Base-by-base conservation (phyloP, 2,329 filamentous ascomycete species). In the Fusarium proliferatum region DNA sequence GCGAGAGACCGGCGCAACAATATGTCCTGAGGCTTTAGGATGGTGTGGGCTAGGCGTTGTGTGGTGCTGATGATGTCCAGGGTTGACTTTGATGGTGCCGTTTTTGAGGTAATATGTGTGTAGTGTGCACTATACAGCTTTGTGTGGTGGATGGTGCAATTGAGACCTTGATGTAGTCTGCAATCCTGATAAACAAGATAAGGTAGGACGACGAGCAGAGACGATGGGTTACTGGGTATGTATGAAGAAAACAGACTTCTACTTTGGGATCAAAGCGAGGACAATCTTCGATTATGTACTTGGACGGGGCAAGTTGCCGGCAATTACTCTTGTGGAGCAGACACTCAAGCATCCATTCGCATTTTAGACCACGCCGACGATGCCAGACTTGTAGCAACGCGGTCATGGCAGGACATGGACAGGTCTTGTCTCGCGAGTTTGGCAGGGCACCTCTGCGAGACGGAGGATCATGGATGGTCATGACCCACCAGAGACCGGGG, bases 231-330 rank as follows among this genome's bases (percentile, higher is more conserved):
- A 64, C 34, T 71, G 58, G 68, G 64, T 16, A 60, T 68, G 61
- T 70, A 65, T 41, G 51, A 55, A 55, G 34, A 76, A 59, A 77
- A 74, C 69, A 78, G 63, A 75, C 72, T 76, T 66, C 74, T 71
- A 61, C 74, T 77, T 76, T 77, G 64, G 76, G 76, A 77, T 64
- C 65, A 68, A 65, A 67, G 49, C 62, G 77, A 80, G 77, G 76
- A 76, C 58, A 74, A 67, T 64, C 66, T 75, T 74, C 67, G 69
- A 72, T 78, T 80, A 79, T 79, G 77, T 79, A 80, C 72, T 78
- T 70, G 67, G 67, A 63, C 58, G 68, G 65, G 66, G 72, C 73
- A 71, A 61, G 46, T 67, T 65, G 60, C 65, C 73, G 67, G 67
- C 69, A 78, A 65, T 73, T 73, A 72, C 65, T 38, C 64, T 60